phyloP scores from a whole-genome alignment of 2,329 filamentous ascomycete genomes.

The Emericellopsis cladophorae region DNA sequence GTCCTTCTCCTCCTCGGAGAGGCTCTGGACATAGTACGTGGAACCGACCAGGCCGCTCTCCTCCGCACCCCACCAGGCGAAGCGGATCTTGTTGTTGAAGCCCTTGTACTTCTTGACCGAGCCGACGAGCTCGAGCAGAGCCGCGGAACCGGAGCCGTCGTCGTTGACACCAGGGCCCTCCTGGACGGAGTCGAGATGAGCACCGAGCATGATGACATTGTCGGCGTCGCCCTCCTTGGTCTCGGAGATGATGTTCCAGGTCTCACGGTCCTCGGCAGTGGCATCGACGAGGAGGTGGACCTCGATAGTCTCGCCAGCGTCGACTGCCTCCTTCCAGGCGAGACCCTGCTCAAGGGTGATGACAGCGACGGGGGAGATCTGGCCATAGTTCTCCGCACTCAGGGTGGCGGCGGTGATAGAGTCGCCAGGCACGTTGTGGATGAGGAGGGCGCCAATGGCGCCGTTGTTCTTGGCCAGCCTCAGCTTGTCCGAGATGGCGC shows the following conservation, averaged over 20 bases:
- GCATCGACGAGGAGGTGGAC: conserved; percentile 23
- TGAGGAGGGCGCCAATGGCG: conserved; percentile 38
- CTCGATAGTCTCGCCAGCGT: conserved; percentile 17
- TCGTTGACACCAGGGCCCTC: conserved; percentile 32
- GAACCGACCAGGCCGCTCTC: conserved; percentile 31
- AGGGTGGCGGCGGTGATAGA: conserved; percentile 37
- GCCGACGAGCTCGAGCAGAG: conserved; percentile 24
- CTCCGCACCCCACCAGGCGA: conserved; percentile 29
- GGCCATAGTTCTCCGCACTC: conserved; percentile 23
- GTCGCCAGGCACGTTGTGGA: conserved; percentile 43
- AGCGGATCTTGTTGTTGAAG: conserved; percentile 28
- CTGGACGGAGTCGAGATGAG: conserved; percentile 28
- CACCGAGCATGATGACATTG: conserved; percentile 28
- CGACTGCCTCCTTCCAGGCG: conserved; percentile 20
- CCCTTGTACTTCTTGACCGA: conserved; percentile 23
- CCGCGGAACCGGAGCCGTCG: conserved; percentile 27
- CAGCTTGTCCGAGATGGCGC: conserved; percentile 28
- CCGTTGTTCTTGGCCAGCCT: conserved; percentile 27
- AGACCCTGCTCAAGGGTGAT: conserved; percentile 20
- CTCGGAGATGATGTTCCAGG: conserved; percentile 28
- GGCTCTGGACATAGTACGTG: conserved; percentile 21
- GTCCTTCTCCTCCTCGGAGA: conserved; percentile 24
- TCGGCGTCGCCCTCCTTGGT: conserved; percentile 27
- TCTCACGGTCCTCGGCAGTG: conserved; percentile 19
- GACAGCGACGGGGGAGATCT: conserved; percentile 22